These are phyloP conservation scores for Trichomonas gallinae DNA, from an alignment of 208 protist species.

Conservation along the genomic window DNA sequence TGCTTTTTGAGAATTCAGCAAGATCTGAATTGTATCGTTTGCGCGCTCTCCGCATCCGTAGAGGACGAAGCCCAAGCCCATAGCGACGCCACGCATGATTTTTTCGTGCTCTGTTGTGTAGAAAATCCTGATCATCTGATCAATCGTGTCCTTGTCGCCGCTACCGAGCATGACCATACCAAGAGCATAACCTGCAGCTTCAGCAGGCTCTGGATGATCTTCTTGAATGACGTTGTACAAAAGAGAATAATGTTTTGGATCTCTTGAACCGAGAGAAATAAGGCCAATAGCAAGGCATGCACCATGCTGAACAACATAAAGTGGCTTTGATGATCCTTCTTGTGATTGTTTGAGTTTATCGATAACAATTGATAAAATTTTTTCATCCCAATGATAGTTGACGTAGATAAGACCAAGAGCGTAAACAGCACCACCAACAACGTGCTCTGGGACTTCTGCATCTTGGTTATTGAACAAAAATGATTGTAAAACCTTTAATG, in stretches of 20 bases:
- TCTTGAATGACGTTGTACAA: neutral
- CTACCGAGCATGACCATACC: constrained; percentile 8
- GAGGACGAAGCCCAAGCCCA: constrained; percentile 83
- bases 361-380: neutral
- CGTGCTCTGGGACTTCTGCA: neutral
- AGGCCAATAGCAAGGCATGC: neutral
- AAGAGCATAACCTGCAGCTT: neutral
- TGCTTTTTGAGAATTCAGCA: constrained; percentile 41
- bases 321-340: neutral
- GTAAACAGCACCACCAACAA: neutral
- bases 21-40: constrained; percentile 65
- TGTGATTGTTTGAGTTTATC: constrained; percentile 55
- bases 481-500: neutral
- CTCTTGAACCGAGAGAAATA: neutral
- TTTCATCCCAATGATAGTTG: neutral
- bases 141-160: neutral
- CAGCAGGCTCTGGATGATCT: neutral
- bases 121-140: constrained; percentile 29
- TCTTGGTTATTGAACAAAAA: neutral
- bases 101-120: constrained; percentile 97
- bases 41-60: constrained; percentile 83
- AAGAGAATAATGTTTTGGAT: neutral
- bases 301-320: neutral
- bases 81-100: constrained; percentile 85
- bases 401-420: neutral